These are phyloP conservation scores for Carex arenaria DNA, from an alignment of 202 grass and related monocot genomes.

Conservation along the genomic window DNA sequence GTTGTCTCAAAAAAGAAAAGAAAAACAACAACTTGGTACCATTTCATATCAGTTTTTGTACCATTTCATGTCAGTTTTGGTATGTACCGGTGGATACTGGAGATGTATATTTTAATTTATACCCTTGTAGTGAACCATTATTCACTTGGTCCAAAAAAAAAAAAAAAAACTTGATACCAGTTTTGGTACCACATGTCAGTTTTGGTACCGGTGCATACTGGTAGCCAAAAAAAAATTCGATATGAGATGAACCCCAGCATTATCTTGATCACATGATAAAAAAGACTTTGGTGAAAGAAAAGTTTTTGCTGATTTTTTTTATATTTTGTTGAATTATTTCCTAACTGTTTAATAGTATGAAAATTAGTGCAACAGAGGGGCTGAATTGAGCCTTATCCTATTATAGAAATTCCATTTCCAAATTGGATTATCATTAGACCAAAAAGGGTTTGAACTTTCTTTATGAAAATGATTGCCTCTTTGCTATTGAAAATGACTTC, in stretches of 20 bases:
- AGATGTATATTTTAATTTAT: not conserved
- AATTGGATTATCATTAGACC: not conserved
- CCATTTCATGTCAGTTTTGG: not conserved
- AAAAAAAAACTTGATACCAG: too few species aligned
- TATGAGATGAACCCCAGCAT: not conserved
- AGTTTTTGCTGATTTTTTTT: not conserved
- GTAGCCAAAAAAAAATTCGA: not conserved
- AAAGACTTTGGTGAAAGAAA: not conserved
- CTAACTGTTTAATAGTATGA: not conserved
- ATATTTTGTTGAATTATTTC: not conserved
- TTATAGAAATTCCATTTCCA: not conserved
- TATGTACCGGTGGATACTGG: not conserved
- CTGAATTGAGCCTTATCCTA: not conserved
- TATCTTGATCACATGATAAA: not conserved
- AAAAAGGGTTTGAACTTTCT: conserved; percentile 4
- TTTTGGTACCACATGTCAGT: too few species aligned
- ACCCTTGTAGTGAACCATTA: not conserved
- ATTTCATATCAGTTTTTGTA: not conserved
- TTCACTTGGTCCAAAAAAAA: not conserved
- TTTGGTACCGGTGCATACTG: too few species aligned
- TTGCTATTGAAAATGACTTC: not conserved
- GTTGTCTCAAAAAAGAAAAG: not conserved
- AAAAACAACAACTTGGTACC: not conserved
- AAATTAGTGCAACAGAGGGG: not conserved
- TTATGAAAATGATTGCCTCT: conserved; percentile 1